These are phyloP conservation scores for Pelargonium nanum DNA, from an alignment of 345 rosid species.

Conservation along the genomic window DNA sequence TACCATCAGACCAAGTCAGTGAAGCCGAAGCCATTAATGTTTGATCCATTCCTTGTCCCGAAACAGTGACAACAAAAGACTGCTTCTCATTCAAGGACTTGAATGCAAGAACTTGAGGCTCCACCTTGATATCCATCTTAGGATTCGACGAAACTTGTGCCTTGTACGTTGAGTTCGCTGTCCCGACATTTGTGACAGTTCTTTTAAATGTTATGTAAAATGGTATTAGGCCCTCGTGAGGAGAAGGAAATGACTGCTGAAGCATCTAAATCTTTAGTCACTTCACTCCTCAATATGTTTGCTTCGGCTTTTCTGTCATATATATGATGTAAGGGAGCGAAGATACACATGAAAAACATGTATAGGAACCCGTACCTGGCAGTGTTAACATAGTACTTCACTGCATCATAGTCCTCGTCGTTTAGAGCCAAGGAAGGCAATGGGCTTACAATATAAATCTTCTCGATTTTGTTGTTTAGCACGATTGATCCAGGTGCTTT, in stretches of 20 bases:
- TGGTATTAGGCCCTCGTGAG: neutral
- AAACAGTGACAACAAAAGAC: slow-evolving; percentile 14
- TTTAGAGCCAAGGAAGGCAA: neutral
- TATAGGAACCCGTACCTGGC: neutral
- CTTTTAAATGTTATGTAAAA: neutral
- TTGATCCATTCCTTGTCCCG: slow-evolving; percentile 2
- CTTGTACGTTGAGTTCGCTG: neutral
- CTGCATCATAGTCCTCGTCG: neutral
- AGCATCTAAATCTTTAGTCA: neutral
- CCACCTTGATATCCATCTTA: neutral
- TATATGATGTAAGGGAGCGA: neutral
- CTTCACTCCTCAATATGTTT: neutral
- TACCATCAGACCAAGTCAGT: slow-evolving; percentile 13
- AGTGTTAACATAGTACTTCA: neutral
- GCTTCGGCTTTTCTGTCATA: neutral
- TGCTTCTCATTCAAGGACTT: slow-evolving; percentile 12
- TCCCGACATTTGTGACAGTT: neutral
- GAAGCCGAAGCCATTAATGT: neutral
- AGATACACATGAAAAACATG: neutral
- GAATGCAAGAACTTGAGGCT: slow-evolving; percentile 17
- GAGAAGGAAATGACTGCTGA: neutral
- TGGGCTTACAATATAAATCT: neutral
- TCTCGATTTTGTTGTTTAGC: neutral
- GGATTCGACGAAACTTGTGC: neutral
- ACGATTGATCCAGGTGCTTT: neutral